These are phyloP conservation scores for Trametes pubescens DNA, from an alignment of 1,284 basidiomycete genomes.

Conservation along the genomic window DNA sequence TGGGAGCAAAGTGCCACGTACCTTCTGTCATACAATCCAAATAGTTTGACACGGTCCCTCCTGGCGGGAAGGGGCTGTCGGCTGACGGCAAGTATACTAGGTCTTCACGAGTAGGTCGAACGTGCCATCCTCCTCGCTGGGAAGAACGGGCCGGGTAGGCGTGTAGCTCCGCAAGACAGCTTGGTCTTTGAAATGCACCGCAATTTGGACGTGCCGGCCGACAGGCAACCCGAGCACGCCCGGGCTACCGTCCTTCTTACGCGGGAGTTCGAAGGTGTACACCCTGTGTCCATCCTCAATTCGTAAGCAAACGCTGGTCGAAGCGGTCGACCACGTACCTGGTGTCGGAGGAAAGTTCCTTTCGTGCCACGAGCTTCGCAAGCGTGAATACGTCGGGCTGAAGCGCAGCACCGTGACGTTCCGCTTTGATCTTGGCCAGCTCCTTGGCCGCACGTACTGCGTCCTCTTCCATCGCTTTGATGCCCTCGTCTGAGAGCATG, in stretches of 20 bases:
- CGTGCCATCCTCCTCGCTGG: slow-evolving; percentile 37
- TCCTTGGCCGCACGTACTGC: slow-evolving; percentile 31
- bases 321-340: slow-evolving; percentile 18
- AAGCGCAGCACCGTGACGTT: slow-evolving; percentile 31
- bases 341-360: slow-evolving; percentile 27
- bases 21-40: slow-evolving; percentile 38
- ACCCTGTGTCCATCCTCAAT: slow-evolving; percentile 10
- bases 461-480: slow-evolving; percentile 36
- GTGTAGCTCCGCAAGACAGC: slow-evolving; percentile 38
- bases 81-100: slow-evolving; percentile 34
- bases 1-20: slow-evolving; percentile 2
- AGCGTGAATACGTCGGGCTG: slow-evolving; percentile 35
- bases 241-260: slow-evolving; percentile 20
- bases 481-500: slow-evolving; percentile 29
- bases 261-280: slow-evolving; percentile 37
- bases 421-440: slow-evolving; percentile 33
- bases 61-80: slow-evolving; percentile 29
- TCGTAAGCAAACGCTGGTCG: not conserved
- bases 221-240: slow-evolving; percentile 34
- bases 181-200: slow-evolving; percentile 38
- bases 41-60: slow-evolving; percentile 38
- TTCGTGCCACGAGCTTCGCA: slow-evolving; percentile 31
- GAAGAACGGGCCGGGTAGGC: slow-evolving; percentile 35
- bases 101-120: slow-evolving; percentile 40
- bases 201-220: slow-evolving; percentile 34